Evolutionary conservation across 257 asterid species (phyloP), one percentile per base, ranked within the genome.

Genomic region (Fraxinus americana): DNA sequence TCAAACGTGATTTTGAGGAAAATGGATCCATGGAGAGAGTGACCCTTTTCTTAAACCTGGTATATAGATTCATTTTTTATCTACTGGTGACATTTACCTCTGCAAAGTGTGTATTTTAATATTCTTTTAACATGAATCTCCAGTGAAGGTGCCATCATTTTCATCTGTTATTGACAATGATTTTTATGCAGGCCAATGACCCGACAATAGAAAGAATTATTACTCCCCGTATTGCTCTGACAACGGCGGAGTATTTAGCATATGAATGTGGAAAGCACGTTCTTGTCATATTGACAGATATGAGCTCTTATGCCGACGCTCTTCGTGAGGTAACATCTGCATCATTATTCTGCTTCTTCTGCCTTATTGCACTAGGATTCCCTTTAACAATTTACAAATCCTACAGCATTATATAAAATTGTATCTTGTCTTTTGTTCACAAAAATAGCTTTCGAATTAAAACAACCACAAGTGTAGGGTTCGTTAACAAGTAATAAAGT

Each of bases 1-100:
- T 92, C 81, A 92, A 92, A 79, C 97, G 97, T 65, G 97, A 92
- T 89, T 92, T 93, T 82, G 97, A 93, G 92, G 98, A 93, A 87
- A 93, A 93, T 89, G 97, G 98, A 75, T 93, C 97, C 16, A 93
- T 93, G 98, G 98, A 92, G 85, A 90, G 97, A 85, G 97, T 92
- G 83, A 92, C 97, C n/a, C 96, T 93, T 68, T 93, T 93, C 85
- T 82, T 93, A 25, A 93, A 91, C 86, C 85, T 93, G 98, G 98
- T 93, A 87, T 77, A 19, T 75, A 39, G 61, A 57, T 54, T n/a
- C 77, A 45, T 67, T 52, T 8, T 48, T 43, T 52, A 45, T 45
- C 52, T 14, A 45, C 13, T 45, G 52, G 5, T 14, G 19, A 45
- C 52, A 45, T 45, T 4, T 45, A 1, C 52, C 19, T 45, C 19